Base-by-base conservation (phyloP, 2,329 filamentous ascomycete genomes). In the Nothophaeocryptopus gaeumannii region DNA sequence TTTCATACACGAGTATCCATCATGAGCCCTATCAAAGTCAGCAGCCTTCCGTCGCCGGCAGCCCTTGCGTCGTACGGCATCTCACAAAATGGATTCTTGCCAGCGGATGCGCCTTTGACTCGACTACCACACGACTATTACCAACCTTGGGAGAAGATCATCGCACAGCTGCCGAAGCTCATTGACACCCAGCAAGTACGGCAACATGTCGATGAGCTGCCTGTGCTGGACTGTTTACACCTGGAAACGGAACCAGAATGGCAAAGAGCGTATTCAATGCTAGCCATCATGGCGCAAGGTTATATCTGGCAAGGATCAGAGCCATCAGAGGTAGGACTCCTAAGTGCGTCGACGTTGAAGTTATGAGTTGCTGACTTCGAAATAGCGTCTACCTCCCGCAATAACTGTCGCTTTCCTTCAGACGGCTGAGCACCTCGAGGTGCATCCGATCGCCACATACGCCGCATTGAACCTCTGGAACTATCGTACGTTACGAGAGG, bases 381-480 rank as follows among this genome's bases (percentile, higher is more conserved):
- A 14, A 33, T 26, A 83, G 77, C 74, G 71, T 62, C 74, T 99
- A 42, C 92, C 93, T 39, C 83, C 87, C 20, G 76, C 88, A 51
- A 83, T 99, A 54, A 88, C 92, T 5, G 80, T 90, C 26, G 92
- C 93, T 0, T 80, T 96, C 56, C 77, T 96, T 30, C 74, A 84
- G 56, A 79, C 95, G 38, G 90, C 88, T 56, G 74, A 81, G 31
- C 58, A 58, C 52, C 80, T 97, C 26, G 88, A 96, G 64, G 77
- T 97, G 16, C 90, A 88, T 5, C 89, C 92, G 1, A 90, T 97
- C 26, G 92, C 91, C 38, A 96, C 92, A 14, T 99, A 96, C 67
- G 89, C 93, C 5, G 89, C 86, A 4, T 77, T 96, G 3, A 92
- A 89, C 60, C 78, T 99, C 30, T 99, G 93, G 93, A 99, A 99